Conservation (phyloP, 2,329 filamentous ascomycete species). For the Pyrenochaeta sp. region DNA sequence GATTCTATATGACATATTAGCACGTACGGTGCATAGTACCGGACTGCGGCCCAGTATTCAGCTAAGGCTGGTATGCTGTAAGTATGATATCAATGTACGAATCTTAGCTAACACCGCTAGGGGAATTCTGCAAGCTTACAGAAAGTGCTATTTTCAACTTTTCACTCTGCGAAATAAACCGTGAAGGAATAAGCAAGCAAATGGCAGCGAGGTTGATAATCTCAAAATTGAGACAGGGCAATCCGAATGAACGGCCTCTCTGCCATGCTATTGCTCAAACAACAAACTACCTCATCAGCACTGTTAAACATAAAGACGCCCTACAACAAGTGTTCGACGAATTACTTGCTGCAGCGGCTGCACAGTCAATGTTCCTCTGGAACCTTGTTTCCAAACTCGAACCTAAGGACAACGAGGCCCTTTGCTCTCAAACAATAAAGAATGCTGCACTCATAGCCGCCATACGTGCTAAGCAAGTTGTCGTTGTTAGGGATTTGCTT, state of each 20-base stretch:
- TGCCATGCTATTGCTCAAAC: background rate
- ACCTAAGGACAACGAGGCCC: background rate
- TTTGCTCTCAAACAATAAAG: background rate
- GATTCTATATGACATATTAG: too few species aligned
- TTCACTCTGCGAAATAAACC: background rate
- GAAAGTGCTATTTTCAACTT: background rate
- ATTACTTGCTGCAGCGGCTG: background rate
- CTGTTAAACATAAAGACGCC: background rate
- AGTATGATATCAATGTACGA: too few species aligned
- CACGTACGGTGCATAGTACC: too few species aligned
- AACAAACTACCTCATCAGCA: background rate
- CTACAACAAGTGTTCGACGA: background rate
- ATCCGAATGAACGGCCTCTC: background rate
- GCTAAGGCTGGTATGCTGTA: too few species aligned
- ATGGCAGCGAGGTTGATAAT: background rate
- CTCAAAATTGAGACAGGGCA: background rate
- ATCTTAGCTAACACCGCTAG: too few species aligned
- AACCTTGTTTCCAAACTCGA: background rate
- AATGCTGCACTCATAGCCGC: slow-evolving; percentile 1
- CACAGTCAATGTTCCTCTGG: background rate
- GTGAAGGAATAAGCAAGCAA: background rate
- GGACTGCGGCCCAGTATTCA: too few species aligned
- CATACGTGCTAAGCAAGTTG: background rate
- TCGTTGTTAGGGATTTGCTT: background rate
- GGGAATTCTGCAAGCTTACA: too few species aligned